Evolutionary conservation across 345 rosid genomes (phyloP), one percentile per base, ranked within the genome.

Genomic region (Citrus trifoliata): DNA sequence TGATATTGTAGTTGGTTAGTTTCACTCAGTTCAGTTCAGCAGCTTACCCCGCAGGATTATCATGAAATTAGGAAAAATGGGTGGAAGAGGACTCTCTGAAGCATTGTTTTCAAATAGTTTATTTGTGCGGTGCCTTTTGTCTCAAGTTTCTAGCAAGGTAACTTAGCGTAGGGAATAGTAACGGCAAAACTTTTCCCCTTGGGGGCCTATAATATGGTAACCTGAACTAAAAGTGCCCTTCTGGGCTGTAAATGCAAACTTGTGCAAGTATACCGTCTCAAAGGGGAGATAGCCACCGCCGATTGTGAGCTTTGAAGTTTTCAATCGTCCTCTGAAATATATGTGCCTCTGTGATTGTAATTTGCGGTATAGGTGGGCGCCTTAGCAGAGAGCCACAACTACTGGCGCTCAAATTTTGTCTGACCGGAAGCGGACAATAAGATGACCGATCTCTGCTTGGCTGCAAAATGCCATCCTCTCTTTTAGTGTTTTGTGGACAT

Each of bases 281-380:
- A 2, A 9, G 0, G 46, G 46, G 13, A 0, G 46, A 10, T 40
- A 9, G 46, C 46, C 46, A 0, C 46, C 0, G 10, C 46, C 13
- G 46, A 42, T 42, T 10, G 14, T 42, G 14, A 10, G 10, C 48
- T 37, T 42, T 10, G 14, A 42, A 42, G 48, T 10, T 35, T 25
- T 63, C 51, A 0, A 12, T 32, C 10, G 5, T 24, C n/a, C n/a
- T 22, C 6, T 4, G 25, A 61, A 27, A 3, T 12, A 1, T 4
- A 5, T 27, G 18, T 27, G 18, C 37, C 8, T 28, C n/a, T 2
- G 30, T 37, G 51, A 7, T n/a, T 22, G 53, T 67, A 38, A 0
- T n/a, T n/a, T n/a, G 6, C 19, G 7, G 19, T n/a, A 67, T 48
- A n/a, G 16, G 16, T 5, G 0, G 67, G 37, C 2, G 18, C 19